Conservation (phyloP, 2,329 filamentous ascomycete species). For the Pseudomassariella vexata region DNA sequence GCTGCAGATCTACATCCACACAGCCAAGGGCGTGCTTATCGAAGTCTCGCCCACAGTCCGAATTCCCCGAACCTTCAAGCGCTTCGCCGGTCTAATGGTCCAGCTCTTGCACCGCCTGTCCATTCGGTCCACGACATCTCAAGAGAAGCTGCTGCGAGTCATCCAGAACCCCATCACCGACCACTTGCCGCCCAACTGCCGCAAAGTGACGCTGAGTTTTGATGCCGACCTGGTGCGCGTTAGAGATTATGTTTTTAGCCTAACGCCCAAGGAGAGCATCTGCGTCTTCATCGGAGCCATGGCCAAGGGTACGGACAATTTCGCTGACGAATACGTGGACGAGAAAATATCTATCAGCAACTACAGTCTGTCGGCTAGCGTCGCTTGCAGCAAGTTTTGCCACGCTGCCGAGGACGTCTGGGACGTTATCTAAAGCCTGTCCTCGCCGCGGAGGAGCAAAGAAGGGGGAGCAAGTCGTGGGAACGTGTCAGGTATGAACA, state of each 20-base stretch:
- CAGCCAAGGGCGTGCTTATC: slow-evolving; percentile 93
- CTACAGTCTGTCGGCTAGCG: slow-evolving; percentile 93
- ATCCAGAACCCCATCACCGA: slow-evolving; percentile 98
- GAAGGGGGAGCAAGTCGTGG: slow-evolving; percentile 19
- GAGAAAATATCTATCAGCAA: slow-evolving; percentile 99
- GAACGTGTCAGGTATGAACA: slow-evolving; percentile 22
- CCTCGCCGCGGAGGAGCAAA: slow-evolving; percentile 1
- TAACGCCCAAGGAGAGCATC: slow-evolving; percentile 82
- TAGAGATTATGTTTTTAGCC: slow-evolving; percentile 77
- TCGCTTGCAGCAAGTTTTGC: slow-evolving; percentile 99
- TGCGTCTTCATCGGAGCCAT: slow-evolving; percentile 98
- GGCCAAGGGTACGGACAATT: slow-evolving; percentile 94
- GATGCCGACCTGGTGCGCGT: slow-evolving; percentile 84
- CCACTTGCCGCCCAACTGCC: slow-evolving; percentile 92
- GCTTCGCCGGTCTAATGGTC: slow-evolving; percentile 97
- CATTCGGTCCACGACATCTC: slow-evolving; percentile 92
- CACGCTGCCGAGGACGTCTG: slow-evolving; percentile 96
- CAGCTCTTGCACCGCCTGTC: slow-evolving; percentile 93
- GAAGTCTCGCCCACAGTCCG: slow-evolving; percentile 97
- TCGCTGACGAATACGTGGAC: slow-evolving; percentile 90
- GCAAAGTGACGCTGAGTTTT: slow-evolving; percentile 95
- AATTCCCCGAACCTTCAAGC: slow-evolving; percentile 97
- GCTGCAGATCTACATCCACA: slow-evolving; percentile 98
- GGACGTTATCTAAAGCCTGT: slow-evolving; percentile 69
- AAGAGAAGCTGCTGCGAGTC: slow-evolving; percentile 95